Conservation (phyloP, 108 stramenopile genomes). For the Cyclostephanos tholiformis region DNA sequence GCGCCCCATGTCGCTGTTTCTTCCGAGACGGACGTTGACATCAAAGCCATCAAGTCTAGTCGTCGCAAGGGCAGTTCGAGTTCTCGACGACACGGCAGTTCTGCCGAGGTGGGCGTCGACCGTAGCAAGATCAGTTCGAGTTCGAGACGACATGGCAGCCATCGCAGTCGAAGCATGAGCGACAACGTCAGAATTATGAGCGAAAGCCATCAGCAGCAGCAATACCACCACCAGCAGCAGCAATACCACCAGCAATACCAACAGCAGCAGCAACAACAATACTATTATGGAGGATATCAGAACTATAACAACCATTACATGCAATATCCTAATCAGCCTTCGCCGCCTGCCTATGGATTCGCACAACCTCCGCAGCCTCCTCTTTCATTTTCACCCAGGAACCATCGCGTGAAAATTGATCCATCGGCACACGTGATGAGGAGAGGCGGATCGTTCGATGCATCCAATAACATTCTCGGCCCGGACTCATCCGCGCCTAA, state of each 20-base stretch:
- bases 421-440: not conserved
- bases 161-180: conserved; percentile 21
- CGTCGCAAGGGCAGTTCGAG: conserved; percentile 11
- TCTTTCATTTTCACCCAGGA: not conserved
- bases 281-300: conserved; percentile 21
- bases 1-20: not conserved
- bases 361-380: not conserved
- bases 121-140: conserved; percentile 8
- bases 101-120: not conserved
- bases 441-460: conserved; percentile 10
- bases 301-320: conserved; percentile 11
- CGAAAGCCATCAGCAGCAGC: conserved; percentile 26
- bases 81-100: not conserved
- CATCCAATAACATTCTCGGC: conserved; percentile 6
- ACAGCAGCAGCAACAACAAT: conserved; percentile 29
- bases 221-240: not conserved
- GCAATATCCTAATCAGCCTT: conserved; percentile 13
- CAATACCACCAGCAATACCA: conserved; percentile 12
- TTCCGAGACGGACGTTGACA: not conserved
- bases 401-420: conserved; percentile 2
- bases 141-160: not conserved
- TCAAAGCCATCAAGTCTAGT: not conserved
- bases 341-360: conserved; percentile 11
- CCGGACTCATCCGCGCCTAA: not conserved
- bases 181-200: conserved; percentile 38